These are phyloP conservation scores for Malbranchea cinnamomea DNA, from an alignment of 2,329 filamentous ascomycete species.

Conservation along the genomic window DNA sequence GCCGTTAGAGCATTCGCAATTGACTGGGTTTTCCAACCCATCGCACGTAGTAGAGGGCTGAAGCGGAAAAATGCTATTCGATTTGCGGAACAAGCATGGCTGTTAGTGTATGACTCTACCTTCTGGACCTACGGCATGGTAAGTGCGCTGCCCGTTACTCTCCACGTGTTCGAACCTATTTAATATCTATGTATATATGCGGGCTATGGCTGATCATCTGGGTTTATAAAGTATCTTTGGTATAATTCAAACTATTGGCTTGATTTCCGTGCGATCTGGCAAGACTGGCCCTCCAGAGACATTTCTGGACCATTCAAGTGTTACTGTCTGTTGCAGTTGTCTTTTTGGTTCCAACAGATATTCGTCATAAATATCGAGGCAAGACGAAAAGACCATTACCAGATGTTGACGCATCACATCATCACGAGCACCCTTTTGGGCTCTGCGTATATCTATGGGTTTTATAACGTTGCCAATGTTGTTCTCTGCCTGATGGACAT, in stretches of 20 bases:
- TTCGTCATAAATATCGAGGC: conserved; percentile 91
- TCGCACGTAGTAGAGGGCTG: conserved; percentile 59
- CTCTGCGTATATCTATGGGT: conserved; percentile 71
- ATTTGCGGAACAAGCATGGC: conserved; percentile 90
- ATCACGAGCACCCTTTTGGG: conserved; percentile 72
- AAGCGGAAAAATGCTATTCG: conserved; percentile 63
- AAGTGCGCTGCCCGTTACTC: conserved; percentile 20
- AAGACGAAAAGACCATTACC: conserved; percentile 82
- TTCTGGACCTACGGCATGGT: conserved; percentile 81
- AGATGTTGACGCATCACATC: conserved; percentile 92
- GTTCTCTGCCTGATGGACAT: conserved; percentile 89
- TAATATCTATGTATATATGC: conserved; percentile 4
- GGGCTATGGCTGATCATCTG: conserved; percentile 1
- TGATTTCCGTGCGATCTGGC: conserved; percentile 66
- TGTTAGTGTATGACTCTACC: conserved; percentile 65
- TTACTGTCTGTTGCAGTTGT: conserved; percentile 81
- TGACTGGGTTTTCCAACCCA: conserved; percentile 71
- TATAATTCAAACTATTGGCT: conserved; percentile 63
- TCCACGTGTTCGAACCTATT: background rate
- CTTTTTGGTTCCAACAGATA: conserved; percentile 90
- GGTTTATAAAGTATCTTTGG: conserved; percentile 57
- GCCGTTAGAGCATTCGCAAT: conserved; percentile 70
- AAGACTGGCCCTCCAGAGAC: conserved; percentile 66
- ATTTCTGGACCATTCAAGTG: conserved; percentile 62
- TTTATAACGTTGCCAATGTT: conserved; percentile 74